Evolutionary conservation across 495 filamentous ascomycete species (phyloP), one percentile per base, ranked within the genome.

Genomic region (Podospora pseudopauciseta): DNA sequence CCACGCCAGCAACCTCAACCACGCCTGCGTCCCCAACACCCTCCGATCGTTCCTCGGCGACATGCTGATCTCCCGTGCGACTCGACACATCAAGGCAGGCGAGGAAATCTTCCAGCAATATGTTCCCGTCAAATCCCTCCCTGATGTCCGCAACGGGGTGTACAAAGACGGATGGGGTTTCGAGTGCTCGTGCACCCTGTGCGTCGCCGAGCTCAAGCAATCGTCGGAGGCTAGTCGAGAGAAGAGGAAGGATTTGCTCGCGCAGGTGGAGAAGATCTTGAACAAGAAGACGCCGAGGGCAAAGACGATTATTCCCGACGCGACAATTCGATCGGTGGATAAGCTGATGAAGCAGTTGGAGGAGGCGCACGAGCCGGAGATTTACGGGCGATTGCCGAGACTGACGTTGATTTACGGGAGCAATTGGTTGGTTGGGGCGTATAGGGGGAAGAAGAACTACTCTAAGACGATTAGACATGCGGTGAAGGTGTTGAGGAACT

Each of bases 21-120:
- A 89, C 70, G 80, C 77, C 65, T 89, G 87, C 74, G 63, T 83
- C 58, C 77, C 79, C 27, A 88, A 86, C 67, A 77, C 76, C 9
- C 76, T 75, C 13, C 83, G 85, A 11, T 77, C 81, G 7, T 88
- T 87, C 71, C 78, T 88, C 44, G 85, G 86, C n/a, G 86, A 88
- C 67, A 79, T 89, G 75, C 79, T 86, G 72, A 76, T 88, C 60
- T 69, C 86, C 55, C 81, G 84, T 20, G 86, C 87, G 0, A 78
- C 79, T 13, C 62, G 73, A 9, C 72, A 83, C 64, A 79, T 89
- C n/a, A 71, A 75, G 7, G 66, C 76, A 1, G 79, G 82, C 64
- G 83, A 84, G 16, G 87, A 89, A 70, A 59, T 90, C 26, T 83
- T 79, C 72, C 80, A 74, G 59, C 73, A 73, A 68, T 79, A 79